Evolutionary conservation across 352 stramenopile species (phyloP), one percentile per base, ranked within the genome.

Genomic region (Pythium grandisporangium): DNA sequence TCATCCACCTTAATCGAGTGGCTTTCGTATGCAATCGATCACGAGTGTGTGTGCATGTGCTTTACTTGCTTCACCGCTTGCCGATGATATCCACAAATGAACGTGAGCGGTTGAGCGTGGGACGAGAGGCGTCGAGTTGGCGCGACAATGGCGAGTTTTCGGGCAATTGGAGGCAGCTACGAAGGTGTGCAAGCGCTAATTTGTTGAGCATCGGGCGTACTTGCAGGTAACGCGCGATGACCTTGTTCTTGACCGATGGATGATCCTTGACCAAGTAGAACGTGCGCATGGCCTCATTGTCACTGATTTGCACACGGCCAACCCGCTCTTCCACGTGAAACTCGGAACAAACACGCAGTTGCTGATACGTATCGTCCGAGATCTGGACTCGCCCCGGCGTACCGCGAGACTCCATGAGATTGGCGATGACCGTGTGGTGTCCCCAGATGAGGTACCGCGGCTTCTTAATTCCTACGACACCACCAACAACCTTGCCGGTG

Each of bases 371-470:
- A 24, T 76, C 57, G 12, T 81, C 73, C 0, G 73, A 86, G 30
- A 86, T 29, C 23, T 86, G 73, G 35, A 86, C 78, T 2, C 61
- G 61, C 0, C 68, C 73, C 1, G 73, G 58, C 1, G 68, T 59
- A 5, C 68, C 72, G 3, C 72, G 57, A 0, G 73, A 82, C 38
- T 94, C 81, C 63, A 94, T 84, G 33, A 80, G 52, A 48, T 92
- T 91, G 17, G 73, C 74, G 10, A 91, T 62, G 11, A 90, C 67
- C 0, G 76, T 89, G 37, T 88, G 77, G 25, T 78, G 68, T 21
- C 78, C 81, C 76, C 76, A 92, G 40, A 85, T 86, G 40, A 92
- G 71, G 42, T 94, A 94, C 16, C 81, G 71, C 17, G 78, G 81
- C 25, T 91, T 90, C 50, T 88, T 85, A 44, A 82, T 74, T 5